phyloP scores from a whole-genome alignment of 495 filamentous ascomycete genomes.

The Trichocladium uniseriatum region DNA sequence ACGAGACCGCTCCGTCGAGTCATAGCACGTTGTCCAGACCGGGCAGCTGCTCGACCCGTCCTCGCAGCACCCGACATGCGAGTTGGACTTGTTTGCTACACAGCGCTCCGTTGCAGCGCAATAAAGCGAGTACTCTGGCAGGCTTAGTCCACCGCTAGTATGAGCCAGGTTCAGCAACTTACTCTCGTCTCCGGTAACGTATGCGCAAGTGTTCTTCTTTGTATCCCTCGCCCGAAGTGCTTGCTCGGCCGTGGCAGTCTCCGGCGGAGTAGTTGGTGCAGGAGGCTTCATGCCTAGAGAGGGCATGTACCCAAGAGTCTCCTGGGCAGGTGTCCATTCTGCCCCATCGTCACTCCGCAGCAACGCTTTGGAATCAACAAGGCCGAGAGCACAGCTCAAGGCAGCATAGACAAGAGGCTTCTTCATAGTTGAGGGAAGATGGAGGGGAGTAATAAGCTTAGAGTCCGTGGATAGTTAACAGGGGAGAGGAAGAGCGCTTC shows the following conservation, averaged over 20 bases:
- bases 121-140: slow-evolving; percentile 20
- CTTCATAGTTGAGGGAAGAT: background rate
- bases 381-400: slow-evolving; percentile 8
- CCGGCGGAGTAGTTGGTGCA: slow-evolving; percentile 11
- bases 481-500: too few relatives aligned
- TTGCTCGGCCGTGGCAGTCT: background rate
- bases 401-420: background rate
- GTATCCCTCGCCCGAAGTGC: background rate
- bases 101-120: slow-evolving; percentile 16
- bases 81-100: slow-evolving; percentile 16
- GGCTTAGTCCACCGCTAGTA: too few relatives aligned
- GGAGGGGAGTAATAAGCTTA: background rate
- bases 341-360: slow-evolving; percentile 14
- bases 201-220: slow-evolving; percentile 21
- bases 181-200: slow-evolving; percentile 15
- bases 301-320: slow-evolving; percentile 20
- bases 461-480: too few relatives aligned
- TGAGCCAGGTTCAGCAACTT: too few relatives aligned
- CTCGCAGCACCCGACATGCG: slow-evolving; percentile 24
- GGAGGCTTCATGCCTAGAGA: slow-evolving; percentile 7
- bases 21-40: slow-evolving; percentile 17
- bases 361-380: slow-evolving; percentile 14
- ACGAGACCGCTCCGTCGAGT: slow-evolving; percentile 11
- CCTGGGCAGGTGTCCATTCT: slow-evolving; percentile 13
- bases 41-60: slow-evolving; percentile 10